Conservation (phyloP, 306 rosid species). For the peach (Prunus persica) region DNA sequence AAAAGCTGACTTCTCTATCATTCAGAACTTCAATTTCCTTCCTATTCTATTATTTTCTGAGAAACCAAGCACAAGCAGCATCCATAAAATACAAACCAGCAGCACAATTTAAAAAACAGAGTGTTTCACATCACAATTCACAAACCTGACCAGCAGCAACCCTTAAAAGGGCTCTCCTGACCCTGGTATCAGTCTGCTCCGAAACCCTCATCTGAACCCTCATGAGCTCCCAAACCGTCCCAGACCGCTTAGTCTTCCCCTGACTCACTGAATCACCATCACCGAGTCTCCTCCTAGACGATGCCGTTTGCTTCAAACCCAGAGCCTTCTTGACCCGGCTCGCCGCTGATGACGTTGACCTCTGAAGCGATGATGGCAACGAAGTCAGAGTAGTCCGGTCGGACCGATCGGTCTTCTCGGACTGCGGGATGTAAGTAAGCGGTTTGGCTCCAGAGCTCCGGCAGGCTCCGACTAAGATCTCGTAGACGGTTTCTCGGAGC, state of each 20-base stretch:
- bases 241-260: slow-evolving; percentile 45
- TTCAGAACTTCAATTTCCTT: not conserved
- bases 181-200: slow-evolving; percentile 78
- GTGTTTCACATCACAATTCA: not conserved
- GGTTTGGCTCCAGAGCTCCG: slow-evolving; percentile 79
- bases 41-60: not conserved
- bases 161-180: slow-evolving; percentile 74
- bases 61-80: not conserved
- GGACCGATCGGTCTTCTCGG: slow-evolving; percentile 58
- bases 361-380: slow-evolving; percentile 52
- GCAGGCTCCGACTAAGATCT: slow-evolving; percentile 78
- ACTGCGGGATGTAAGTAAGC: slow-evolving; percentile 72
- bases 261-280: slow-evolving; percentile 29
- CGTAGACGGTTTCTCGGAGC: slow-evolving; percentile 86
- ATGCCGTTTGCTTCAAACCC: slow-evolving; percentile 60
- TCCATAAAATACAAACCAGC: not conserved
- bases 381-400: slow-evolving; percentile 40
- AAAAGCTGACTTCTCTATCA: not conserved
- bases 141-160: slow-evolving; percentile 90
- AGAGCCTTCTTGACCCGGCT: slow-evolving; percentile 82
- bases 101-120: not conserved
- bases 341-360: slow-evolving; percentile 88
- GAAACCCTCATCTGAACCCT: slow-evolving; percentile 83
- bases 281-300: slow-evolving; percentile 35
- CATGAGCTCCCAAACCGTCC: slow-evolving; percentile 75